phyloP scores from a whole-genome alignment of 1,284 basidiomycete species.

The Malassezia dermatis region DNA sequence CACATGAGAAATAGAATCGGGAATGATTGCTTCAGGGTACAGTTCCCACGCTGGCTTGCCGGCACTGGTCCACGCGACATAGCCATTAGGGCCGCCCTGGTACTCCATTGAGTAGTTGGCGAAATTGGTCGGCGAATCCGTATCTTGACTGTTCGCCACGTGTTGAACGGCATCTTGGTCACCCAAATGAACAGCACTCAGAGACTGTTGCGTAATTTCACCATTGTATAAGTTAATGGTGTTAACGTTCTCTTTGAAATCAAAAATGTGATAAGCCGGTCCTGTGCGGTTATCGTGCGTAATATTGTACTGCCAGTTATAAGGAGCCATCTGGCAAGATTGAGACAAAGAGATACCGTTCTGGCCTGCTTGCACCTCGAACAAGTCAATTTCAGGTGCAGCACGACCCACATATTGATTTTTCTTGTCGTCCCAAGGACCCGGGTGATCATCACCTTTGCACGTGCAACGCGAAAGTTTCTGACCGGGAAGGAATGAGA shows the following conservation, averaged over 20 bases:
- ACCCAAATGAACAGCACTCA: constrained; percentile 7
- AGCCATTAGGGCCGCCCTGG: constrained; percentile 3
- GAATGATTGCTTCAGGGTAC: constrained; percentile 59
- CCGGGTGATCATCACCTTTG: constrained; percentile 68
- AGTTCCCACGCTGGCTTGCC: constrained; percentile 50
- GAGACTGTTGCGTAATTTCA: constrained; percentile 38
- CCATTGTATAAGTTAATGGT: constrained; percentile 34
- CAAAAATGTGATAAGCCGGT: constrained; percentile 32
- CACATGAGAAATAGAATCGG: constrained; percentile 60
- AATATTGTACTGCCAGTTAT: constrained; percentile 50
- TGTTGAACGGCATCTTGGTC: constrained; percentile 13
- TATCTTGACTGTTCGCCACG: background rate
- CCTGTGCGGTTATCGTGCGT: constrained; percentile 7
- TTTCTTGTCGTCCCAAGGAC: constrained; percentile 61
- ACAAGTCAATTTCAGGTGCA: constrained; percentile 60
- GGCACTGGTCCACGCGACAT: constrained; percentile 27
- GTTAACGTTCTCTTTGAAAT: constrained; percentile 3
- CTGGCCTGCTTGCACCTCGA: constrained; percentile 54
- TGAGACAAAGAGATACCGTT: constrained; percentile 59
- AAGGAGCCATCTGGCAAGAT: constrained; percentile 64
- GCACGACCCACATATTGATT: constrained; percentile 51
- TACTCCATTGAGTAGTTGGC: constrained; percentile 12
- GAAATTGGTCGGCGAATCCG: background rate
- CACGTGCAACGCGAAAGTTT: constrained; percentile 61
- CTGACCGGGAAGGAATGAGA: constrained; percentile 63